Evolutionary conservation across 1,139 yeast genomes (phyloP).

Genomic region (Saccharomyces uvarum): DNA sequence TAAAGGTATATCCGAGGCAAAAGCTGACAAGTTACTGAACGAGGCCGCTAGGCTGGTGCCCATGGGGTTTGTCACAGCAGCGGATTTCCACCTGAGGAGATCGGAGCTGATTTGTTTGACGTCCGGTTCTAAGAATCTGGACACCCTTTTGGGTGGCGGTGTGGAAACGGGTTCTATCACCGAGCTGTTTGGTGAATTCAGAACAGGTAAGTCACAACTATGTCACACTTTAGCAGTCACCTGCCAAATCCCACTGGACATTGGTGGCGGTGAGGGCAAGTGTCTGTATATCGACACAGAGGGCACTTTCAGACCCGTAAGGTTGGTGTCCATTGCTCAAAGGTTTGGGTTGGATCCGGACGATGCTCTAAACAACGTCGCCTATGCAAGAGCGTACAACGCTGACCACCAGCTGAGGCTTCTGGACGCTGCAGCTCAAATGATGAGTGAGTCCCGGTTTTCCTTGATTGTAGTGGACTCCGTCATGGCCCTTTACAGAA

Average conservation of each 20-base stretch:
- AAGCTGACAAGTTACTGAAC: slow-evolving; percentile 74
- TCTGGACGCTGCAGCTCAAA: slow-evolving; percentile 81
- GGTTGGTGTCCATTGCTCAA: slow-evolving; percentile 83
- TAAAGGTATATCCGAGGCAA: slow-evolving; percentile 92
- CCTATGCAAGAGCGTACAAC: slow-evolving; percentile 93
- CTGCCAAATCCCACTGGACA: slow-evolving; percentile 91
- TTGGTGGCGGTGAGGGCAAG: slow-evolving; percentile 99
- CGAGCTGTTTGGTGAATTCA: slow-evolving; percentile 92
- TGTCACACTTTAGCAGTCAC: slow-evolving; percentile 97
- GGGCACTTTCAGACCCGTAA: slow-evolving; percentile 89
- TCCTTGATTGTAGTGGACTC: slow-evolving; percentile 84
- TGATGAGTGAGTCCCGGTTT: slow-evolving; percentile 92
- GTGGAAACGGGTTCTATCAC: slow-evolving; percentile 96
- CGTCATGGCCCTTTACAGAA: slow-evolving; percentile 90
- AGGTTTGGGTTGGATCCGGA: slow-evolving; percentile 91
- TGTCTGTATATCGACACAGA: slow-evolving; percentile 95
- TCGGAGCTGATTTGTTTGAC: slow-evolving; percentile 87
- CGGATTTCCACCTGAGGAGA: slow-evolving; percentile 85
- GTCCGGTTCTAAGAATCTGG: slow-evolving; percentile 91
- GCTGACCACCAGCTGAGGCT: slow-evolving; percentile 92
- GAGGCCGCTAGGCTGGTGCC: slow-evolving; percentile 89
- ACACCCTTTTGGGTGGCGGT: slow-evolving; percentile 92
- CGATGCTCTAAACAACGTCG: slow-evolving; percentile 91
- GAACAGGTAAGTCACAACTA: slow-evolving; percentile 94
- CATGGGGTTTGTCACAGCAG: slow-evolving; percentile 95